Evolutionary conservation across 108 stramenopile genomes (phyloP), one percentile per base, ranked within the genome.

Genomic region (Cyclotella cryptica): DNA sequence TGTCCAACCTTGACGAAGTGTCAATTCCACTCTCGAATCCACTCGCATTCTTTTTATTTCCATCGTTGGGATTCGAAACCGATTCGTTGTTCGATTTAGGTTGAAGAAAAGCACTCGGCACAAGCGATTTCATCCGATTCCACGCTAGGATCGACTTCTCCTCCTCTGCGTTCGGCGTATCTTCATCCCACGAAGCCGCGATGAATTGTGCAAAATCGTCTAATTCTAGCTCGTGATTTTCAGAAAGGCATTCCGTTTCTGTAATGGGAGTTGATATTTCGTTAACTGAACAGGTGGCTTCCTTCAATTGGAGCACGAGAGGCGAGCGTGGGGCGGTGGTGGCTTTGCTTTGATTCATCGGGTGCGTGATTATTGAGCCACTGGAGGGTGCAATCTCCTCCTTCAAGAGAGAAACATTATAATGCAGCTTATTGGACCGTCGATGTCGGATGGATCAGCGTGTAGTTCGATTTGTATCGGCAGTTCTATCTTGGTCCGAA

Each of bases 201-300:
- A 57, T 12, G 55, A 57, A 57, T 24, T 57, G n/a, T 22, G 55
- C 24, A 1, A 57, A n/a, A 57, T 57, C 55, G 22, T 57, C 22
- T 24, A 26, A 57, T 57, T 57, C 55, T 24, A 57, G 24, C 24
- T 57, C 24, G 22, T 57, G 55, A 24, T 57, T 57, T 26, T 57
- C 24, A 24, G 55, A 57, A 8, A 57, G 55, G 8, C 55, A 57
- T 12, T 57, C 24, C n/a, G 22, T 24, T 12, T 57, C 24, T 19
- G 19, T 24, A 24, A 12, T 4, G 24, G 19, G 19, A 2, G 55
- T 21, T 21, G 55, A 21, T 57, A 57, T 8, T 57, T 57, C 55
- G 24, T 57, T 57, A 1, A 57, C 24, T 3, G 24, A 7, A 24
- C 55, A 57, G 24, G 24, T n/a, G n/a, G 5, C 8, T 24, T 19